A percentile compares a stretch with the other conserved stretches of the same genome.
Conservation (phyloP, 345 rosid species). For the Hevea brasiliensis region DNA sequence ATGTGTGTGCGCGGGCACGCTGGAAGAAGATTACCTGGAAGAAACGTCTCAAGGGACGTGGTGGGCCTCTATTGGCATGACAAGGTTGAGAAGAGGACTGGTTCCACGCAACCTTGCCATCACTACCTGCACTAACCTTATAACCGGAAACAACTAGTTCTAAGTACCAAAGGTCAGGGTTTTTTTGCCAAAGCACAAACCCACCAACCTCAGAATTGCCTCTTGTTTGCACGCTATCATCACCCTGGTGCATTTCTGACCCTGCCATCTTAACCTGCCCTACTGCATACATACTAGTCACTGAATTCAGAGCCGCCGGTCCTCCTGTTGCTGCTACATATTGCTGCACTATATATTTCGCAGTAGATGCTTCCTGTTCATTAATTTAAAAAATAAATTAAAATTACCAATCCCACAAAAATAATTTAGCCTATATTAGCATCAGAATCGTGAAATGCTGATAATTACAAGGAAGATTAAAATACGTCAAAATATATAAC, state of each 20-base stretch:
- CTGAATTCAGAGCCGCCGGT: slow-evolving; percentile 48
- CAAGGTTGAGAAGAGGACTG: slow-evolving; percentile 83
- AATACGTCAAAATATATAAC: too few species aligned
- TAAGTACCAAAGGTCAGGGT: slow-evolving; percentile 82
- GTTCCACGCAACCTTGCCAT: slow-evolving; percentile 90
- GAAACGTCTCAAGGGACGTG: slow-evolving; percentile 85
- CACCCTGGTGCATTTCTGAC: slow-evolving; percentile 66
- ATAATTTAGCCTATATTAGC: too few species aligned
- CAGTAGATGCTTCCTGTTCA: slow-evolving; percentile 74
- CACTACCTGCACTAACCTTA: slow-evolving; percentile 87
- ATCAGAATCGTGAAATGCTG: too few species aligned
- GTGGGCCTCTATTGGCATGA: slow-evolving; percentile 76
- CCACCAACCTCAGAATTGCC: slow-evolving; percentile 78
- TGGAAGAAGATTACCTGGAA: slow-evolving; percentile 58
- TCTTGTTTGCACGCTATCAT: slow-evolving; percentile 42
- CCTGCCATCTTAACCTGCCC: slow-evolving; percentile 88
- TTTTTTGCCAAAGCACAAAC: slow-evolving; percentile 89
- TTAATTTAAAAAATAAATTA: background rate
- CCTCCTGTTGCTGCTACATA: slow-evolving; percentile 88
- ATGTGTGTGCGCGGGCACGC: too few species aligned
- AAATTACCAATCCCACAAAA: too few species aligned
- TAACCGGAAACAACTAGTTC: slow-evolving; percentile 84
- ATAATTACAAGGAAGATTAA: too few species aligned
- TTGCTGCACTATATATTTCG: slow-evolving; percentile 83
- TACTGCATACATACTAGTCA: slow-evolving; percentile 79